These are phyloP conservation scores for Globisporangium splendens DNA, from an alignment of 352 stramenopile genomes.

Conservation along the genomic window DNA sequence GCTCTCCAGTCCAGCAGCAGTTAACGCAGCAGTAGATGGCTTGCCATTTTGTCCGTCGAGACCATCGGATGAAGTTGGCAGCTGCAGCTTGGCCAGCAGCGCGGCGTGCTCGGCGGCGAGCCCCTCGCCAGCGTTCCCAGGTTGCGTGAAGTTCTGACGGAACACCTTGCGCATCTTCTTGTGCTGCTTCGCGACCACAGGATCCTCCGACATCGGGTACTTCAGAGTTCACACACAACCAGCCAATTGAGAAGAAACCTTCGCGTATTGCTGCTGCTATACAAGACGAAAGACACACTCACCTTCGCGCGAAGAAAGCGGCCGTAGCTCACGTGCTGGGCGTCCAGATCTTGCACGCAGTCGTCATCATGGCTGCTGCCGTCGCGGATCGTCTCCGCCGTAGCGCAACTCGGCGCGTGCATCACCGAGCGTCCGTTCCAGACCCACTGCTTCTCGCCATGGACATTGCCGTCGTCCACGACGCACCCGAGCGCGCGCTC, in stretches of 20 bases:
- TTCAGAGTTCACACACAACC: constrained; percentile 5
- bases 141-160: constrained; percentile 60
- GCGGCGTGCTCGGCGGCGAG: constrained; percentile 35
- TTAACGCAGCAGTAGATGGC: not conserved
- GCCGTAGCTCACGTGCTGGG: constrained; percentile 47
- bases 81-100: constrained; percentile 44
- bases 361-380: not conserved
- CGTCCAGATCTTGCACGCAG: not conserved
- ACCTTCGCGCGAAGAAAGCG: constrained; percentile 60
- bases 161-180: constrained; percentile 60
- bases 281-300: no score
- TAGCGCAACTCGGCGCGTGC: not conserved
- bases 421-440: constrained; percentile 42
- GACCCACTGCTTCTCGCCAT: constrained; percentile 29
- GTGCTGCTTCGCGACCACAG: constrained; percentile 39
- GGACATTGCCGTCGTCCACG: not conserved
- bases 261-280: no score
- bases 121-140: constrained; percentile 42
- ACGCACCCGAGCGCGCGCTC: constrained; percentile 46
- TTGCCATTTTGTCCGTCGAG: no score
- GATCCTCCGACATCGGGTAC: constrained; percentile 56
- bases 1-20: constrained; percentile 32
- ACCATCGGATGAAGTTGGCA: constrained; percentile 18
- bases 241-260: no score
- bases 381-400: no score